A percentile compares a stretch with the other conserved stretches of the same genome.
Conservation (phyloP, 805 yeast species). For the Candida broadrunensis region DNA sequence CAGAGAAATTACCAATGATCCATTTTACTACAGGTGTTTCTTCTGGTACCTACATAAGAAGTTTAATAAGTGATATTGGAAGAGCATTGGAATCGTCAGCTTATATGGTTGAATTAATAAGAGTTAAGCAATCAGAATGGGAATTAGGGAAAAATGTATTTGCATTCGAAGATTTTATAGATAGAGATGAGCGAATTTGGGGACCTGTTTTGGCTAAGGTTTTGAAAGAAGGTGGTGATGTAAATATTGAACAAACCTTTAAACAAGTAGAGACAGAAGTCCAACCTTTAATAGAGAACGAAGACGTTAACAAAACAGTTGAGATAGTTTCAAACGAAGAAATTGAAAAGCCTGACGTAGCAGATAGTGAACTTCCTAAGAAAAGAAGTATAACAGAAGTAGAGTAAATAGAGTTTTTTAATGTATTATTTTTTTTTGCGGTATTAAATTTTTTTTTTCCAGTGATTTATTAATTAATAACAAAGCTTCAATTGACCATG, state of each 20-base stretch:
- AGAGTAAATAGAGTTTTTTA: slow-evolving; percentile 2
- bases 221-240: slow-evolving; percentile 33
- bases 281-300: slow-evolving; percentile 7
- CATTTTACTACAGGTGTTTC: slow-evolving; percentile 79
- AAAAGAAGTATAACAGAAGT: slow-evolving; percentile 21
- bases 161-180: slow-evolving; percentile 60
- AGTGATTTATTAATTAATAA: not conserved
- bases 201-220: slow-evolving; percentile 57
- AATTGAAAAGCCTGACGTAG: not conserved
- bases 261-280: slow-evolving; percentile 4
- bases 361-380: slow-evolving; percentile 6
- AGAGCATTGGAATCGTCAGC: slow-evolving; percentile 76
- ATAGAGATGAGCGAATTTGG: slow-evolving; percentile 66
- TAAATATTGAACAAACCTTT: slow-evolving; percentile 24
- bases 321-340: slow-evolving; percentile 4
- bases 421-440: not conserved
- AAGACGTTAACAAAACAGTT: slow-evolving; percentile 6
- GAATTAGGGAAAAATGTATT: slow-evolving; percentile 67
- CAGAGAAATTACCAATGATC: slow-evolving; percentile 60
- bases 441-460: not conserved
- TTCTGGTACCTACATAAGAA: slow-evolving; percentile 93
- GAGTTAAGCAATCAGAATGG: slow-evolving; percentile 85
- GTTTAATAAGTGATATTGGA: slow-evolving; percentile 86
- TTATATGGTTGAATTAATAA: slow-evolving; percentile 79
- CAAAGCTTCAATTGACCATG: not conserved